phyloP scores from a whole-genome alignment of 2,329 filamentous ascomycete species.

The Fusarium nematophilum region DNA sequence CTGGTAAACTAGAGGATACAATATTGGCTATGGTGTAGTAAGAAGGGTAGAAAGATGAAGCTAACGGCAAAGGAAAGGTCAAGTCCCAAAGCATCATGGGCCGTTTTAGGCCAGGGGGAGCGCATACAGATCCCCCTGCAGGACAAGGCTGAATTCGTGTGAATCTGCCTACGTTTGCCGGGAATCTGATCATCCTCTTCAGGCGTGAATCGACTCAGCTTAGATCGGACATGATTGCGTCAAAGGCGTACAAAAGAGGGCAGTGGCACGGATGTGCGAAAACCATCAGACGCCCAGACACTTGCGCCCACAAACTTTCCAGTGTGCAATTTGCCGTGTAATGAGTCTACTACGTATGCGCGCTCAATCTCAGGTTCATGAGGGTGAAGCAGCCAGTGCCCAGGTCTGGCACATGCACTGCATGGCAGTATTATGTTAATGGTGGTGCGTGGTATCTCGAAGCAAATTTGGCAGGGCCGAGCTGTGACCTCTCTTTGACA shows the following conservation, averaged over 20 bases:
- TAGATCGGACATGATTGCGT: slow-evolving; percentile 15
- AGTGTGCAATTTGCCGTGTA: slow-evolving; percentile 18
- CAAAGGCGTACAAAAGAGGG: slow-evolving; percentile 18
- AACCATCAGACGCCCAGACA: slow-evolving; percentile 23
- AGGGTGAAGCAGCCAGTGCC: slow-evolving; percentile 14
- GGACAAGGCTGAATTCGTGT: slow-evolving; percentile 8
- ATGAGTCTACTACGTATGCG: slow-evolving; percentile 28
- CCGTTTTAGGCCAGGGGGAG: slow-evolving; percentile 24
- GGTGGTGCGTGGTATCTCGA: neutral
- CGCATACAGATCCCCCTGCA: slow-evolving; percentile 27
- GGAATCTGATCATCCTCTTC: slow-evolving; percentile 5
- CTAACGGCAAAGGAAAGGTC: slow-evolving; percentile 33
- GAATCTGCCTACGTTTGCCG: neutral
- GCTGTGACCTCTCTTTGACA: slow-evolving; percentile 30
- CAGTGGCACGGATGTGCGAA: slow-evolving; percentile 9
- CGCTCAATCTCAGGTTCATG: slow-evolving; percentile 17
- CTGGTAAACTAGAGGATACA: slow-evolving; percentile 17
- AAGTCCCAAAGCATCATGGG: slow-evolving; percentile 28
- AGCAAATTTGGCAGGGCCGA: slow-evolving; percentile 5
- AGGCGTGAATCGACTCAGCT: neutral
- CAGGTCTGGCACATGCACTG: slow-evolving; percentile 11
- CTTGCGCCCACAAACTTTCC: slow-evolving; percentile 1
- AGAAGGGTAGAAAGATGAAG: slow-evolving; percentile 35
- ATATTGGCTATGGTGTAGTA: too few species aligned
- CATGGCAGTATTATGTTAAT: slow-evolving; percentile 3